phyloP scores from a whole-genome alignment of 345 rosid species.

The Sonneratia alba region DNA sequence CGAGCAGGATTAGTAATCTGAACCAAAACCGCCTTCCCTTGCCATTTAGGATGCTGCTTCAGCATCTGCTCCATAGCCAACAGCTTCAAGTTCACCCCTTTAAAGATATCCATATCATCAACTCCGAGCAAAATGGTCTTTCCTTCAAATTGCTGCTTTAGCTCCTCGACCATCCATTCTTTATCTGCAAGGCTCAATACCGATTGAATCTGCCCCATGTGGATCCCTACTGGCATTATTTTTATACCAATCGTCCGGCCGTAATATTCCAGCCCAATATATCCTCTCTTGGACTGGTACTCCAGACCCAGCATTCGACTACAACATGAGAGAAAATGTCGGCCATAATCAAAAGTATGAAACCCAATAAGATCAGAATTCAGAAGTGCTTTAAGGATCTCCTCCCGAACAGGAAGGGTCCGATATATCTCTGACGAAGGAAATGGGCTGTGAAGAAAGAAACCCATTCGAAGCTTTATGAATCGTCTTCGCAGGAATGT shows the following conservation, averaged over 20 bases:
- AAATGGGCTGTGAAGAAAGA: slow-evolving; percentile 69
- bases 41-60: slow-evolving; percentile 65
- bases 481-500: slow-evolving; percentile 60
- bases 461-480: slow-evolving; percentile 64
- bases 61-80: slow-evolving; percentile 73
- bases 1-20: slow-evolving; percentile 70
- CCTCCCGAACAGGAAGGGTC: slow-evolving; percentile 69
- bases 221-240: slow-evolving; percentile 77
- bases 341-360: slow-evolving; percentile 88
- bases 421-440: slow-evolving; percentile 75
- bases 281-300: slow-evolving; percentile 69
- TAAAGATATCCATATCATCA: slow-evolving; percentile 79
- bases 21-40: slow-evolving; percentile 57
- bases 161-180: slow-evolving; percentile 68
- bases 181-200: slow-evolving; percentile 56
- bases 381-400: slow-evolving; percentile 61
- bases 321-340: slow-evolving; percentile 76
- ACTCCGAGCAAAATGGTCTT: slow-evolving; percentile 63
- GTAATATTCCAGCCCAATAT: slow-evolving; percentile 64
- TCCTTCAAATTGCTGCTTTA: slow-evolving; percentile 65
- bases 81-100: slow-evolving; percentile 63
- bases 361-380: slow-evolving; percentile 68
- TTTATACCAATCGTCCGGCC: slow-evolving; percentile 72
- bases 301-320: slow-evolving; percentile 67
- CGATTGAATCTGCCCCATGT: slow-evolving; percentile 66